Base-by-base conservation (phyloP, 805 yeast species). In the Metschnikowia lunata region DNA sequence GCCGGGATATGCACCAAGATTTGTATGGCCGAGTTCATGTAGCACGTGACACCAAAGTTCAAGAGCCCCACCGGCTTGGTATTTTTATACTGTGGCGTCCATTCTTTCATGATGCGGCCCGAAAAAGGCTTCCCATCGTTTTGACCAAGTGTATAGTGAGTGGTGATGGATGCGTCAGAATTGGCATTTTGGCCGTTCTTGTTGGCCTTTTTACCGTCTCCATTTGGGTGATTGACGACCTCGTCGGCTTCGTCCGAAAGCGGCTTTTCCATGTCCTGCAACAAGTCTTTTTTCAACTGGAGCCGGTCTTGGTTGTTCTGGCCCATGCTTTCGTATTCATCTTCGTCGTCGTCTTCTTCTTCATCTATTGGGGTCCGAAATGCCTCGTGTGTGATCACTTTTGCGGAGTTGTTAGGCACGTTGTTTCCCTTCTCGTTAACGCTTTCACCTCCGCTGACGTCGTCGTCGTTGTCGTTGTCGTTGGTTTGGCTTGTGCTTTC, bases 21-120 rank as follows among this genome's bases (percentile, higher is more conserved):
- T 68, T 91, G 98, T 26, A 93, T 82, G 1, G 97, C 97, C 7
- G 96, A 84, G 63, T 93, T 91, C 78, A 91, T 90, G 67, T 91
- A 91, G 63, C 99, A 91, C 4, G 98, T 91, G 37, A 93, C 98
- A 34, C 97, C 97, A 54, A 85, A 90, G 63, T 91, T 91, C 39
- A 85, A 64, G 39, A 91, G 69, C 0, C 99, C 99, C 26, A 75
- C 62, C 2, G 83, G 80, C n/a, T 83, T 83, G 30, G 75, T 74
- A 33, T 66, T 58, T 4, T 63, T 62, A 11, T 67, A 61, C 42
- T 76, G 66, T 41, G 73, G 76, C n/a, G 77, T 62, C 90, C 96
- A 89, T 61, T 88, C 89, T 43, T 87, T 71, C 0, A 59, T 64
- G 8, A 84, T 76, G 1, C 66, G 64, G 50, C 80, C 78, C 1